phyloP scores from a whole-genome alignment of 2,329 filamentous ascomycete species.

The Talaromyces sp. region DNA sequence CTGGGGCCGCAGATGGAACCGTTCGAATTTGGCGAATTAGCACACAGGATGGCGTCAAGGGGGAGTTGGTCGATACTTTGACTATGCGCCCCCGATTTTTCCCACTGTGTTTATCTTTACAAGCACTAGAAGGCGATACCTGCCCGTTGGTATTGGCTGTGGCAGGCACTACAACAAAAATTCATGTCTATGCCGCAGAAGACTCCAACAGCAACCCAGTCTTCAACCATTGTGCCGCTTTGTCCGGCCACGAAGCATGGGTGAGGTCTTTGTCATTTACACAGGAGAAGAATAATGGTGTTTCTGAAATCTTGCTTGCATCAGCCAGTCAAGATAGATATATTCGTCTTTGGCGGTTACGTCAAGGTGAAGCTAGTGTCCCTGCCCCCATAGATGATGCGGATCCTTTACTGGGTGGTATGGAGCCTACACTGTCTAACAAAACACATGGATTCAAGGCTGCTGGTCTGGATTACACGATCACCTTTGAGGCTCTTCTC shows the following conservation, averaged over 20 bases:
- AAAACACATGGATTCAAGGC: conserved; percentile 79
- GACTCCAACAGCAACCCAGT: conserved; percentile 42
- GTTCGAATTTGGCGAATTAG: conserved; percentile 70
- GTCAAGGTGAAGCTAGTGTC: conserved; percentile 64
- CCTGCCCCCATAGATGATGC: conserved; percentile 49
- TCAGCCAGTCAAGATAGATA: conserved; percentile 98
- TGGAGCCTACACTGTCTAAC: conserved; percentile 77
- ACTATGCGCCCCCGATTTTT: conserved; percentile 77
- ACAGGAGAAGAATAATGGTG: conserved; percentile 57
- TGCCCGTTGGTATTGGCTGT: conserved; percentile 68
- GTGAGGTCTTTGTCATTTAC: conserved; percentile 82
- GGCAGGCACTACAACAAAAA: conserved; percentile 79
- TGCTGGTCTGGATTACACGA: conserved; percentile 66
- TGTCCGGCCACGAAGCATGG: conserved; percentile 94
- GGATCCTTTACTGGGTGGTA: conserved; percentile 39
- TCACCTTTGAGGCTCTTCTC: conserved; percentile 91
- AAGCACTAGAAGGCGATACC: conserved; percentile 58
- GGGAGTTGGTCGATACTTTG: conserved; percentile 69
- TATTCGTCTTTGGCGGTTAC: conserved; percentile 87
- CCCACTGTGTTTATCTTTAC: conserved; percentile 74
- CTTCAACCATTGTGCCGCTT: conserved; percentile 74
- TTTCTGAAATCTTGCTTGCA: conserved; percentile 76
- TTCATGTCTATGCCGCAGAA: conserved; percentile 75
- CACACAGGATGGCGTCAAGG: conserved; percentile 34
- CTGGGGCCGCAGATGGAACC: conserved; percentile 65